These are phyloP conservation scores for Vinca minor DNA, from an alignment of 257 asterid species.

Conservation along the genomic window DNA sequence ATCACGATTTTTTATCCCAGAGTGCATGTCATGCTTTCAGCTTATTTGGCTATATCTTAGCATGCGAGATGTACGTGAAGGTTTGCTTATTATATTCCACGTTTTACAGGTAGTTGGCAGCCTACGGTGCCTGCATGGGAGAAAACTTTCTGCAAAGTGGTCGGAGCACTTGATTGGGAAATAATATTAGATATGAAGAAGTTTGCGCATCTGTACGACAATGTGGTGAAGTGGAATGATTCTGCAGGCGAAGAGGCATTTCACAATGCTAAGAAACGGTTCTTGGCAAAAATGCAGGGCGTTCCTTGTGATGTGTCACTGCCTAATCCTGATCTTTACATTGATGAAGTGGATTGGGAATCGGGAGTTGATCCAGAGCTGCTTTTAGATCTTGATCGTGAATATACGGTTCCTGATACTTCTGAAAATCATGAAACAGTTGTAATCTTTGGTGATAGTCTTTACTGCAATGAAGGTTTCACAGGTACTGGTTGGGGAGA, in stretches of 20 bases:
- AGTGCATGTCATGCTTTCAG: neutral
- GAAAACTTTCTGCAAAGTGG: conserved; percentile 54
- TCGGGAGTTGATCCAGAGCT: conserved; percentile 24
- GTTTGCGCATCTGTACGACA: conserved; percentile 40
- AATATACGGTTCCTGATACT: conserved; percentile 10
- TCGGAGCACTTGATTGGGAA: conserved; percentile 64
- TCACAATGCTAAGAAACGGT: conserved; percentile 52
- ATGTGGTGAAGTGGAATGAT: conserved; percentile 60
- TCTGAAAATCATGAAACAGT: conserved; percentile 38
- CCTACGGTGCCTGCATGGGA: conserved; percentile 69
- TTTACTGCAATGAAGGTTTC: conserved; percentile 29
- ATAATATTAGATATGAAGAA: conserved; percentile 44
- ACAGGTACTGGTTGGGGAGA: conserved; percentile 61
- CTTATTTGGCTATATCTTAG: neutral
- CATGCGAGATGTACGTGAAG: neutral
- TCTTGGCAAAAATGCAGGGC: conserved; percentile 51
- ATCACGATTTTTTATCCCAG: neutral
- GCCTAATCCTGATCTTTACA: conserved; percentile 58
- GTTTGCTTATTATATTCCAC: neutral
- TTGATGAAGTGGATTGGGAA: conserved; percentile 63
- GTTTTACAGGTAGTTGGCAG: conserved; percentile 45
- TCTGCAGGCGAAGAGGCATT: conserved; percentile 74
- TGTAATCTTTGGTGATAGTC: conserved; percentile 52
- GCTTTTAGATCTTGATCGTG: conserved; percentile 31
- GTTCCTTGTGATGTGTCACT: conserved; percentile 32